phyloP scores from a whole-genome alignment of 805 yeast species.

The Grigorovia yakushimaensis region DNA sequence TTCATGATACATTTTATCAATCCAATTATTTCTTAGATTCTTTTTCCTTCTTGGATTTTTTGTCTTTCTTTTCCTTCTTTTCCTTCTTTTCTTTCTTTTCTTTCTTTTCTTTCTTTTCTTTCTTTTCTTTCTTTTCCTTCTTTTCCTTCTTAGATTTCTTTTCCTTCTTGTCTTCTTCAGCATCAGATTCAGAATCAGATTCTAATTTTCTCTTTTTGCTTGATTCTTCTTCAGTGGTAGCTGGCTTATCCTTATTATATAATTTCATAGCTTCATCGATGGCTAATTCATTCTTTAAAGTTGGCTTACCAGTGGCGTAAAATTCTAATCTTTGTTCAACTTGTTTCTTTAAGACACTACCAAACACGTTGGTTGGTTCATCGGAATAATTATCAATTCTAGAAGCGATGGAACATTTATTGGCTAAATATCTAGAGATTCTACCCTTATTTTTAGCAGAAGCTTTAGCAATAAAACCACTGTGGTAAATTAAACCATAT shows the following conservation, averaged over 20 bases:
- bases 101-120: conserved; percentile 41
- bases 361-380: conserved; percentile 83
- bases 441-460: conserved; percentile 96
- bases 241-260: conserved; percentile 40
- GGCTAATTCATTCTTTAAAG: conserved; percentile 93
- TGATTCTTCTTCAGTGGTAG: conserved; percentile 28
- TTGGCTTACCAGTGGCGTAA: conserved; percentile 93
- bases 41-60: conserved; percentile 32
- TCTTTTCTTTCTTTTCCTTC: conserved; percentile 41
- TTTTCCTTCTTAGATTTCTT: conserved; percentile 39
- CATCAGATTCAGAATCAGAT: conserved; percentile 28
- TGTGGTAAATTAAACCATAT: conserved; percentile 90
- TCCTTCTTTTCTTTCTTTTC: conserved; percentile 41
- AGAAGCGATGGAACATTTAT: conserved; percentile 97
- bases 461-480: conserved; percentile 90
- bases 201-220: conserved; percentile 24
- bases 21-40: neutral
- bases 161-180: conserved; percentile 28
- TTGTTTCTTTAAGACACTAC: conserved; percentile 85
- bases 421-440: conserved; percentile 95
- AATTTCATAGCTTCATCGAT: conserved; percentile 82
- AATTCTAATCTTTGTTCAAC: conserved; percentile 96
- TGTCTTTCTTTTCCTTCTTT: conserved; percentile 41
- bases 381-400: conserved; percentile 97
- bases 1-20: too few species aligned